Evolutionary conservation across 176 grass and related monocot species (phyloP).

Genomic region (Secale cereale): DNA sequence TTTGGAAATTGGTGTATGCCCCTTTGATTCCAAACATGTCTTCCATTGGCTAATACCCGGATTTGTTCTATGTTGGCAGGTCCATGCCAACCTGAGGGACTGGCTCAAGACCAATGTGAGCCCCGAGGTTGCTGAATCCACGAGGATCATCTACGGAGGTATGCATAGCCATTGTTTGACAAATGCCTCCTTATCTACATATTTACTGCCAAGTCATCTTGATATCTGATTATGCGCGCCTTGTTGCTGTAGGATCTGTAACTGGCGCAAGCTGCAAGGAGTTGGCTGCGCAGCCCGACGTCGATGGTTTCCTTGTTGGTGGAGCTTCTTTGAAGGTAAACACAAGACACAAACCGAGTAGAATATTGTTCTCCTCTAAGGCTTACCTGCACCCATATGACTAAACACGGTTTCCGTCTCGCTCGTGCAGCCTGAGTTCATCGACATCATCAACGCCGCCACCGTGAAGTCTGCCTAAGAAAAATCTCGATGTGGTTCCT

Average conservation of each 20-base stretch:
- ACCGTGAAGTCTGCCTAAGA: conserved; percentile 64
- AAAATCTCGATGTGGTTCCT: neutral
- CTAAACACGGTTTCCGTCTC: conserved; percentile 1
- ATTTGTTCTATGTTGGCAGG: conserved; percentile 35
- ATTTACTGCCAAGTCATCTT: neutral
- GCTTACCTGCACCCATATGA: neutral
- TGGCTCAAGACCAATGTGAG: conserved; percentile 82
- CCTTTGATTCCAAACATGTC: neutral
- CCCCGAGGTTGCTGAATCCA: conserved; percentile 73
- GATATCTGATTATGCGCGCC: neutral
- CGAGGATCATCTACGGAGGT: conserved; percentile 89
- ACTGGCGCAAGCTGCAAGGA: conserved; percentile 70
- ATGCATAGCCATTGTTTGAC: neutral
- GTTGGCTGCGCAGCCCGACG: conserved; percentile 65
- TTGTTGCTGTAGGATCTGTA: conserved; percentile 61
- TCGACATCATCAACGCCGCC: conserved; percentile 89
- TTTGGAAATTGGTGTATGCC: neutral
- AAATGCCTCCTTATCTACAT: neutral
- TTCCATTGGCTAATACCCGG: neutral
- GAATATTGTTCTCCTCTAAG: neutral
- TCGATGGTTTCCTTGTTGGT: conserved; percentile 83
- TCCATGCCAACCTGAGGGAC: conserved; percentile 64
- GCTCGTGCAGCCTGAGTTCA: conserved; percentile 69
- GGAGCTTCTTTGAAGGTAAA: conserved; percentile 94
- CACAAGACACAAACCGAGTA: neutral